These are phyloP conservation scores for Melastoma candidum DNA, from an alignment of 441 rosid species.

Conservation along the genomic window DNA sequence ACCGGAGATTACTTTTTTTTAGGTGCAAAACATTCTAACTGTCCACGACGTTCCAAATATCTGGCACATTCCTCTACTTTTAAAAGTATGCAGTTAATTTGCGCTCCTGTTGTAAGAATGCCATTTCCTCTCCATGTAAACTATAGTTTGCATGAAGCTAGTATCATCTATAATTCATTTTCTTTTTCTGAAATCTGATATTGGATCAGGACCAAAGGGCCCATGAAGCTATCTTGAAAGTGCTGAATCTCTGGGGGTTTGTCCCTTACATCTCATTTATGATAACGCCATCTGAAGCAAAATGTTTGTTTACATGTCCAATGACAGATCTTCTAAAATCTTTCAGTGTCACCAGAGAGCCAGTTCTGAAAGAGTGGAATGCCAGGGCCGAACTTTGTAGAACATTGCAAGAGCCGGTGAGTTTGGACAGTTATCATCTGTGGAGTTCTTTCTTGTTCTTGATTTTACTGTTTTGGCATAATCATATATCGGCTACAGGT, in stretches of 20 bases:
- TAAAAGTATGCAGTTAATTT: neutral
- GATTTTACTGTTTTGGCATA: neutral
- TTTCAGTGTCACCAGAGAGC: neutral
- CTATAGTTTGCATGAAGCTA: too few relatives aligned
- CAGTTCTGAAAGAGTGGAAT: neutral
- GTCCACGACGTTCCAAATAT: conserved; percentile 1
- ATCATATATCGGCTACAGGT: conserved; percentile 2
- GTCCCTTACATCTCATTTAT: conserved; percentile 1
- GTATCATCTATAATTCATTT: too few relatives aligned
- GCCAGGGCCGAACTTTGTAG: conserved; percentile 1
- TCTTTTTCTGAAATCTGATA: too few relatives aligned
- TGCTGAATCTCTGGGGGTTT: neutral
- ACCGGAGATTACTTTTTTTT: conserved; percentile 1
- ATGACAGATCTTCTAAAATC: neutral
- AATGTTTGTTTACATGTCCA: neutral
- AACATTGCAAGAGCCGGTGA: neutral
- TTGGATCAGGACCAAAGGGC: conserved; percentile 4
- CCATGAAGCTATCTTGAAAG: conserved; percentile 8
- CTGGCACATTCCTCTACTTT: conserved; percentile 4
- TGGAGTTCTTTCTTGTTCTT: neutral
- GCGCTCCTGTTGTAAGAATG: neutral
- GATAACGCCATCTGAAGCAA: too few relatives aligned
- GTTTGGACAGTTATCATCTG: neutral
- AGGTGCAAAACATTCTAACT: conserved; percentile 5
- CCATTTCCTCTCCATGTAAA: too few relatives aligned